Conservation (phyloP, 495 filamentous ascomycete genomes). For the Aspergillus egyptiacus region DNA sequence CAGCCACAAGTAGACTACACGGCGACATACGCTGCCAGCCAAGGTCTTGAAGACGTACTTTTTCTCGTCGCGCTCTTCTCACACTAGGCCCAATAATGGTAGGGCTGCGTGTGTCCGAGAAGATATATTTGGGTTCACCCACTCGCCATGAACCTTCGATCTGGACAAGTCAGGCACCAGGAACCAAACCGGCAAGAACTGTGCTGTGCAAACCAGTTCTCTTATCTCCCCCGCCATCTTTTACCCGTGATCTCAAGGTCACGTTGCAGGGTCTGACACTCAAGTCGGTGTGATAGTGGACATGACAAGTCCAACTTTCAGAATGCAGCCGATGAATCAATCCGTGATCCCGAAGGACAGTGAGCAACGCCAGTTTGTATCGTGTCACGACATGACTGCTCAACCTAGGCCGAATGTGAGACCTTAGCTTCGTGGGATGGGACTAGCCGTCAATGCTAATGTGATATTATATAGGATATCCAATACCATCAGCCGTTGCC, state of each 20-base stretch:
- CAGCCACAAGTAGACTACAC: constrained; percentile 19
- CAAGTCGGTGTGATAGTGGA: neutral
- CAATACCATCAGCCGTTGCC: constrained; percentile 15
- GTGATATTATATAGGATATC: constrained; percentile 18
- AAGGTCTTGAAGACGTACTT: constrained; percentile 17
- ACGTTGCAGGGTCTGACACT: neutral
- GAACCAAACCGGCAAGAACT: neutral
- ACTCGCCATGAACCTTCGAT: neutral
- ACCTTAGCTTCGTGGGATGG: neutral
- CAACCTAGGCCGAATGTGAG: constrained; percentile 18
- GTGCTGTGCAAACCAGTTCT: too few species aligned
- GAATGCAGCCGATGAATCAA: constrained; percentile 16
- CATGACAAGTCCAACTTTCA: constrained; percentile 16
- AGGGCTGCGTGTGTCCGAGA: neutral
- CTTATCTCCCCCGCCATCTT: too few species aligned
- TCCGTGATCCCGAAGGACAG: constrained; percentile 9
- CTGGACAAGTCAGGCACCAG: constrained; percentile 1
- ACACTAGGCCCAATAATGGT: neutral
- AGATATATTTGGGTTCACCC: constrained; percentile 15
- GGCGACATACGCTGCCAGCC: constrained; percentile 11
- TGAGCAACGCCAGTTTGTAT: constrained; percentile 13
- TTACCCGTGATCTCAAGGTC: neutral
- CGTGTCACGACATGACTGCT: constrained; percentile 21
- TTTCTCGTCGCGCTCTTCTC: constrained; percentile 10
- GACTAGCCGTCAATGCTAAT: constrained; percentile 2